Evolutionary conservation across 441 rosid species (phyloP), one percentile per base, ranked within the genome.

Genomic region (Pelargonium citronellum): DNA sequence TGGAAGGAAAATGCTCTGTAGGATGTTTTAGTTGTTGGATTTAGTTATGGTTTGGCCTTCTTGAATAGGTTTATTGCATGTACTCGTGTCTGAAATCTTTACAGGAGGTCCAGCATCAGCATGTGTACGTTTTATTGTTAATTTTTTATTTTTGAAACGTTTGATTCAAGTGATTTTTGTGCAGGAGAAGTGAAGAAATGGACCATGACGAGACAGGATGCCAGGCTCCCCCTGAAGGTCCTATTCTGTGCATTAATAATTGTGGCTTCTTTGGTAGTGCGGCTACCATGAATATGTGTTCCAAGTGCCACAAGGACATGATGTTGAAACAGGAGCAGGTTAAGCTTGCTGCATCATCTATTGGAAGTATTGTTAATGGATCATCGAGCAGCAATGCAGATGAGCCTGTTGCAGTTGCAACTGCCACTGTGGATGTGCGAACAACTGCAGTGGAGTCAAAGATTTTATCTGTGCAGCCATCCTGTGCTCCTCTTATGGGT

Each of bases 141-240:
- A 20, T 19, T 7, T 53, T 53, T 46, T 7, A 0, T 1, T 30
- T 34, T 68, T n/a, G n/a, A n/a, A n/a, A n/a, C n/a, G n/a, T n/a
- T n/a, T n/a, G n/a, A n/a, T n/a, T n/a, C n/a, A n/a, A n/a, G n/a
- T n/a, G n/a, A n/a, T n/a, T 72, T 64, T 68, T 58, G 27, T 73
- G 71, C 79, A 84, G 84, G 76, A 74, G 79, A 69, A 78, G 74
- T 71, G 79, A 74, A 78, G 84, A 87, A 75, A 92, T 92, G 97
- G 95, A 90, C 82, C 96, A 89, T 53, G 91, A 92, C 68, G 88
- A 93, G 85, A 91, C 97, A 78, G 97, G 94, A 81, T 93, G 97
- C 83, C 98, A 91, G 75, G 89, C 96, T 77, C 89, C 94, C 71
- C 93, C 95, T 1, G 98, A 93, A 76, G 82, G 90, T 64, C 93